Conservation (phyloP, 2,329 filamentous ascomycete species). For the Trichoderma asperellum region DNA sequence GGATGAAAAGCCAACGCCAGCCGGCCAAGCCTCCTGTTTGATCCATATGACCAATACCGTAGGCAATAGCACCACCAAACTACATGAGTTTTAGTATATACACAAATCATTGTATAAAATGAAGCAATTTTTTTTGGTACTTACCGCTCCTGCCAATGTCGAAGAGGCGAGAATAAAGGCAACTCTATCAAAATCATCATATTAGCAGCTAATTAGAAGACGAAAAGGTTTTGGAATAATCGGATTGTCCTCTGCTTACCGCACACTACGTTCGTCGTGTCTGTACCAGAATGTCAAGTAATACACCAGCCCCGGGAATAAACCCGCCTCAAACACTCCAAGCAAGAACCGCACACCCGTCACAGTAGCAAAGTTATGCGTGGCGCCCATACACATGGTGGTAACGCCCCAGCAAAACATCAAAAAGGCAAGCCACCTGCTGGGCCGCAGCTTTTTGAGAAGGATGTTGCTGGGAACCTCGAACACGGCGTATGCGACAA, state of each 20-base stretch:
- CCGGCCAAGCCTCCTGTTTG: conserved; percentile 62
- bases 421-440: conserved; percentile 67
- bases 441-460: conserved; percentile 66
- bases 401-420: conserved; percentile 69
- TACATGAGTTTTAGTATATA: conserved; percentile 24
- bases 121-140: conserved; percentile 5
- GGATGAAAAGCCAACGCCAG: conserved; percentile 70
- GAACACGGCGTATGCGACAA: conserved; percentile 63
- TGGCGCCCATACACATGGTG: conserved; percentile 68
- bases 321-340: conserved; percentile 70
- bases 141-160: conserved; percentile 67
- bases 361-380: conserved; percentile 64
- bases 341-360: conserved; percentile 69
- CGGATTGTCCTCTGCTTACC: conserved; percentile 34
- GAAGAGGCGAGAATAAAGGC: conserved; percentile 71
- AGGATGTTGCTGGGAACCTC: conserved; percentile 69
- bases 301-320: conserved; percentile 63
- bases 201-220: neutral
- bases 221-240: neutral
- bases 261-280: conserved; percentile 69
- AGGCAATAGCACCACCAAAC: conserved; percentile 74
- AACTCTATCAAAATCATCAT: conserved; percentile 48
- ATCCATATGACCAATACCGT: conserved; percentile 73
- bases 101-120: neutral
- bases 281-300: conserved; percentile 78